A percentile compares a stretch with the other conserved stretches of the same genome.
phyloP scores from a whole-genome alignment of 139 green algal genomes.

The Chlamydomonas sp. region DNA sequence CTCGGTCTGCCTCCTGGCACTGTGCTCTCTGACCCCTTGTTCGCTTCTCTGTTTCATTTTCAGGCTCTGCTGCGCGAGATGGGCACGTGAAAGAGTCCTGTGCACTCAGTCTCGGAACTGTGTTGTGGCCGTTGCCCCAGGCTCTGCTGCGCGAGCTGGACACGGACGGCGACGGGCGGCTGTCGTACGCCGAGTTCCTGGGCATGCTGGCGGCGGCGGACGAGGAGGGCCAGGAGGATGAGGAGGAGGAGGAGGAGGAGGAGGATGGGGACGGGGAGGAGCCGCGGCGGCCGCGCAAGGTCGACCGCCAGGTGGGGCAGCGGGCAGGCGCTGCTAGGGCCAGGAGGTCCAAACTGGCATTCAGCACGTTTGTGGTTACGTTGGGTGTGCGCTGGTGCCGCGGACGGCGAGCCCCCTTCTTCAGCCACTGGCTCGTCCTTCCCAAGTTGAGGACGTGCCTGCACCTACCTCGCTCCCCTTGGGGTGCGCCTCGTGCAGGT shows the following conservation, averaged over 20 bases:
- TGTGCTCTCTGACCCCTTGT: too few relatives aligned
- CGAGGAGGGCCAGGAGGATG: neutral
- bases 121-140: neutral
- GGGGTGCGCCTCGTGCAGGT: too few relatives aligned
- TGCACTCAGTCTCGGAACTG: neutral
- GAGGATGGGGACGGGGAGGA: neutral
- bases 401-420: too few relatives aligned
- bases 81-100: neutral
- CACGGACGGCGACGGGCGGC: constrained; percentile 37
- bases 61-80: too few relatives aligned
- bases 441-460: too few relatives aligned
- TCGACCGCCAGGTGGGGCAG: neutral
- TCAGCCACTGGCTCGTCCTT: too few relatives aligned
- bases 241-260: constrained; percentile 16
- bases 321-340: neutral
- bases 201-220: constrained; percentile 25
- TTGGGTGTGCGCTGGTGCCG: too few relatives aligned
- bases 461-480: too few relatives aligned
- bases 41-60: too few relatives aligned
- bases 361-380: too few relatives aligned
- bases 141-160: constrained; percentile 38
- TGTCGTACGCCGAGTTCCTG: constrained; percentile 49
- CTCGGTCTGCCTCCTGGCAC: too few relatives aligned
- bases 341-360: too few relatives aligned
- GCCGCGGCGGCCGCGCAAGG: neutral